phyloP scores from a whole-genome alignment of 371 early-diverging fungal species.

The Amoeboaphelidium protococcarum region DNA sequence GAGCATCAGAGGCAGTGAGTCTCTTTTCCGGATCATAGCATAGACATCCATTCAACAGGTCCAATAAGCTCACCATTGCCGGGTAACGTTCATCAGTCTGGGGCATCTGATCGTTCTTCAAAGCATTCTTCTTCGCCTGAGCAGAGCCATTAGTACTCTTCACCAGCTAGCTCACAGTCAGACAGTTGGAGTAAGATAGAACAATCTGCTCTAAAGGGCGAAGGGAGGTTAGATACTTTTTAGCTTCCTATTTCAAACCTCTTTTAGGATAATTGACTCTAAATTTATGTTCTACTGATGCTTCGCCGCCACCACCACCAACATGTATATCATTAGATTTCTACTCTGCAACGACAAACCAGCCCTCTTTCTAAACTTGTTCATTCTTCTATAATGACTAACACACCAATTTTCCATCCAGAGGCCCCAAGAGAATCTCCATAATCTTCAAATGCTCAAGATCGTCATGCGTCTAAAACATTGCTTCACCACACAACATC shows the following conservation, averaged over 20 bases:
- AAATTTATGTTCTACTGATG: too few species aligned
- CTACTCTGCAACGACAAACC: background rate
- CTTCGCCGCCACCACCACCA: background rate
- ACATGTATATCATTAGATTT: background rate
- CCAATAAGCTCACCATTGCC: background rate
- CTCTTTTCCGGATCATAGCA: background rate
- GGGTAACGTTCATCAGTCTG: background rate
- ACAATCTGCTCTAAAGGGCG: too few species aligned
- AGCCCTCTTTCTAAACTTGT: background rate
- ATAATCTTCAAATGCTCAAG: conserved; percentile 44
- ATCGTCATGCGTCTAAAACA: conserved; percentile 79
- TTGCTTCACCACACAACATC: conserved; percentile 71
- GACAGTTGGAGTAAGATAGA: too few species aligned
- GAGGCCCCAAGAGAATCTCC: conserved; percentile 27
- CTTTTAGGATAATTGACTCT: too few species aligned
- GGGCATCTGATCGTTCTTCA: conserved; percentile 2
- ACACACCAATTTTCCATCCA: conserved; percentile 16
- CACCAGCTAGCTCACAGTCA: too few species aligned
- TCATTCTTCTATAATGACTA: background rate
- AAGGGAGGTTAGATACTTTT: too few species aligned
- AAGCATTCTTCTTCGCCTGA: background rate
- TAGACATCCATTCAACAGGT: background rate
- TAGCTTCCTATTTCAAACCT: too few species aligned
- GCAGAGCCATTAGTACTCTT: too few species aligned
- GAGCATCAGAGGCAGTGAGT: background rate